Conservation (phyloP, 1,139 yeast genomes). For the Torulaspora globosa region DNA sequence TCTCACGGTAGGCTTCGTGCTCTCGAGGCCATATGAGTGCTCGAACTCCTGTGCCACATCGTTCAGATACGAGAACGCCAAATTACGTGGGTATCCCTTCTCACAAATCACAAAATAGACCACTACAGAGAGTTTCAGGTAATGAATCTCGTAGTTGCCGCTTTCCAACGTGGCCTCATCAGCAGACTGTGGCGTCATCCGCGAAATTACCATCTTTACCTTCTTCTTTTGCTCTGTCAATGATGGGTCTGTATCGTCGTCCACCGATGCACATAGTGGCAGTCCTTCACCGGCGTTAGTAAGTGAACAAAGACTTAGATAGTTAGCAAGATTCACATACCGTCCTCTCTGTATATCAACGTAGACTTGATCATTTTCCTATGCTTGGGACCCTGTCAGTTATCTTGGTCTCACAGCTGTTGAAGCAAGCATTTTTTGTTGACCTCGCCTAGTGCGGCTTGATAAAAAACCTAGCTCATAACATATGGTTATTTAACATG, state of each 20-base stretch:
- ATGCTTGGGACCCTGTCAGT: neutral
- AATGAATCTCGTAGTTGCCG: constrained; percentile 72
- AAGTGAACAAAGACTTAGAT: neutral
- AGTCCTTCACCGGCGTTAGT: constrained; percentile 48
- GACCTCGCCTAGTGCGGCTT: neutral
- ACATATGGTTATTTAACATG: neutral
- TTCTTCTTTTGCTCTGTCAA: constrained; percentile 78
- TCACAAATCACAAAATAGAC: constrained; percentile 77
- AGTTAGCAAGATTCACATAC: constrained; percentile 41
- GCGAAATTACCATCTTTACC: constrained; percentile 68
- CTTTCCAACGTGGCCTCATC: constrained; percentile 83
- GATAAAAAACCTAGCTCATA: neutral
- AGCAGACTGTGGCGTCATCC: constrained; percentile 77
- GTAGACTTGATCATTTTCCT: constrained; percentile 63
- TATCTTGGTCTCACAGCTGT: neutral
- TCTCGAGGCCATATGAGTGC: constrained; percentile 73
- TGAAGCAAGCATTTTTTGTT: constrained; percentile 1
- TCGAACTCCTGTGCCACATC: constrained; percentile 81
- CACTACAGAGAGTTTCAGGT: constrained; percentile 58
- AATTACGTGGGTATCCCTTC: constrained; percentile 74
- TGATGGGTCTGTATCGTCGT: constrained; percentile 58
- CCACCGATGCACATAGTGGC: constrained; percentile 91
- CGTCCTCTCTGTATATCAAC: constrained; percentile 65
- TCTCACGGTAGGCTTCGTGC: constrained; percentile 57
- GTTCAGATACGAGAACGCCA: constrained; percentile 80